These are phyloP conservation scores for Fraxinus angustifolia DNA, from an alignment of 305 asterid genomes.

Conservation along the genomic window DNA sequence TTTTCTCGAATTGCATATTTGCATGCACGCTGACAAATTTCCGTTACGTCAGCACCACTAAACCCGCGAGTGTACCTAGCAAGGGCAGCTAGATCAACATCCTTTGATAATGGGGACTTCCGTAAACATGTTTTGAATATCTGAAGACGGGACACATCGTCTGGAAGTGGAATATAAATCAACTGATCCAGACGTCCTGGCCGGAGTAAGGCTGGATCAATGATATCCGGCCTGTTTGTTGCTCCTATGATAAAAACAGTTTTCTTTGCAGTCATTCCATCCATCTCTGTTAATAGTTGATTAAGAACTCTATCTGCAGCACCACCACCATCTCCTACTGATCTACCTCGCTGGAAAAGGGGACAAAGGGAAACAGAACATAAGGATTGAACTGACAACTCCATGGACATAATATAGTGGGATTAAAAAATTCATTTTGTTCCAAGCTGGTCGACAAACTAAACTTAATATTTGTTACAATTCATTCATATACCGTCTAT, in stretches of 20 bases:
- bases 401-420: not conserved
- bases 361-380: not conserved
- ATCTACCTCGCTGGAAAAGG: slow-evolving; percentile 35
- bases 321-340: slow-evolving; percentile 48
- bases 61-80: slow-evolving; percentile 48
- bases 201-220: slow-evolving; percentile 47
- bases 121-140: slow-evolving; percentile 43
- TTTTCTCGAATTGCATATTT: slow-evolving; percentile 48
- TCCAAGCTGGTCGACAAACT: not conserved
- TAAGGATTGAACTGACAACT: not conserved
- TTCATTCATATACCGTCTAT: not conserved
- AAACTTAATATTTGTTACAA: not conserved
- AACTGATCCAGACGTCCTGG: slow-evolving; percentile 51
- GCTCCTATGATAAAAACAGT: slow-evolving; percentile 50
- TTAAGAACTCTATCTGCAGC: slow-evolving; percentile 51
- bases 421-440: not conserved
- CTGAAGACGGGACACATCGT: slow-evolving; percentile 40
- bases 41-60: slow-evolving; percentile 49
- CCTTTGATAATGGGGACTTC: slow-evolving; percentile 42
- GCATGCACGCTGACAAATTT: slow-evolving; percentile 51
- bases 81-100: slow-evolving; percentile 36
- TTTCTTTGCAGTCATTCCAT: slow-evolving; percentile 47
- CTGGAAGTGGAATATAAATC: slow-evolving; percentile 48
- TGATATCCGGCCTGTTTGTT: slow-evolving; percentile 45
- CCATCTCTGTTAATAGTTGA: slow-evolving; percentile 49